Percentiles rank a stretch among this genome's conserved stretches.
phyloP scores from a whole-genome alignment of 805 yeast genomes.

The Cyberlindnera mississippiensis region DNA sequence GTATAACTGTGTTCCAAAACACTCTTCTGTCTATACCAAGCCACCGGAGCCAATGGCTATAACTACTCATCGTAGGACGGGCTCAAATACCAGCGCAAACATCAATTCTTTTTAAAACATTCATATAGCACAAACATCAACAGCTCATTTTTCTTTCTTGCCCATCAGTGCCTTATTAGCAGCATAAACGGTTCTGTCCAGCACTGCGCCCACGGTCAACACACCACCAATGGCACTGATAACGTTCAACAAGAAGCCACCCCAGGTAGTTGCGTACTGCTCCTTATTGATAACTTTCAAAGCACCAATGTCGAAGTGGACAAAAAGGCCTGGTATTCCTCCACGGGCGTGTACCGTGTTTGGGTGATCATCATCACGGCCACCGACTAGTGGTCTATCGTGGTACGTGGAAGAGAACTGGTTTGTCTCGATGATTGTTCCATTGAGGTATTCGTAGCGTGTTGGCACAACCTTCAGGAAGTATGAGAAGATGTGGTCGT shows the following conservation, averaged over 20 bases:
- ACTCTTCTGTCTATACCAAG: too few relatives aligned
- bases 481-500: slow-evolving; percentile 66
- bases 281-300: slow-evolving; percentile 86
- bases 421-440: slow-evolving; percentile 63
- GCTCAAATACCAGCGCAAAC: too few relatives aligned
- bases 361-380: slow-evolving; percentile 87
- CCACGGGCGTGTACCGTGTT: slow-evolving; percentile 78
- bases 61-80: too few relatives aligned
- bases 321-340: slow-evolving; percentile 86
- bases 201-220: slow-evolving; percentile 82
- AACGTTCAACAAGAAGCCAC: slow-evolving; percentile 76
- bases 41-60: too few relatives aligned
- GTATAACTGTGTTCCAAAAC: too few relatives aligned
- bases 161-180: slow-evolving; percentile 74
- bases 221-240: slow-evolving; percentile 92
- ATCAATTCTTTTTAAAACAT: too few relatives aligned
- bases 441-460: slow-evolving; percentile 66
- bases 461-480: slow-evolving; percentile 89
- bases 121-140: neutral
- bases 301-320: slow-evolving; percentile 89
- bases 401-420: slow-evolving; percentile 89
- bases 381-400: slow-evolving; percentile 81
- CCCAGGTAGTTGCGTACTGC: slow-evolving; percentile 63
- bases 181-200: slow-evolving; percentile 85
- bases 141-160: slow-evolving; percentile 47